Evolutionary conservation across 2,329 filamentous ascomycete genomes (phyloP).

Genomic region (Cercospora sp.): DNA sequence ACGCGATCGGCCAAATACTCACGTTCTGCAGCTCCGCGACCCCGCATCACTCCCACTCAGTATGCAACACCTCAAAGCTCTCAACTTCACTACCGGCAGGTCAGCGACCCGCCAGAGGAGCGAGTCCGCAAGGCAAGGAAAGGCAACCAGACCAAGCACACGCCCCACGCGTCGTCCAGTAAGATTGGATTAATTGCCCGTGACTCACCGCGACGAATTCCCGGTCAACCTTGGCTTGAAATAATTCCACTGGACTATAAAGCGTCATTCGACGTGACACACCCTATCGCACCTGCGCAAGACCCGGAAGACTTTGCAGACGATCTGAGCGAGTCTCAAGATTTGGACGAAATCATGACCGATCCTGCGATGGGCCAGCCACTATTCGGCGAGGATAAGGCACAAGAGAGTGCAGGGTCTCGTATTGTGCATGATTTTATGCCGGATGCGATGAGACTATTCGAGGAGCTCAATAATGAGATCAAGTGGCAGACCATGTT

Average conservation of each 20-base stretch:
- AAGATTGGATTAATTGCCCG: conserved; percentile 19
- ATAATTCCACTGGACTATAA: conserved; percentile 15
- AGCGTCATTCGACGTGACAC: background rate
- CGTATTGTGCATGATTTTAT: conserved; percentile 71
- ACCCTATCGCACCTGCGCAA: background rate
- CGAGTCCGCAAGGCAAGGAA: conserved; percentile 9
- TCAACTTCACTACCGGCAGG: conserved; percentile 35
- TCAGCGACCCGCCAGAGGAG: conserved; percentile 1
- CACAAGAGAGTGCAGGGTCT: conserved; percentile 66
- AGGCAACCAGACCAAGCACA: conserved; percentile 22
- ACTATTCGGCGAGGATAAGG: conserved; percentile 33
- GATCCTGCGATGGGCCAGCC: conserved; percentile 10
- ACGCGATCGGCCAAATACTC: conserved; percentile 22
- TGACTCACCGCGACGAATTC: conserved; percentile 21
- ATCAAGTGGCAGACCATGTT: conserved; percentile 89
- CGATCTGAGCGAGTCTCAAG: conserved; percentile 5
- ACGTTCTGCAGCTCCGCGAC: conserved; percentile 25
- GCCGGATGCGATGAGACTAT: conserved; percentile 60
- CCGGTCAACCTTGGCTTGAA: conserved; percentile 25
- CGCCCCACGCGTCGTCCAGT: conserved; percentile 19
- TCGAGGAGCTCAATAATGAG: conserved; percentile 69
- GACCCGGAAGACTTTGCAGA: background rate
- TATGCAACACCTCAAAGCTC: conserved; percentile 41
- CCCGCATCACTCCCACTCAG: conserved; percentile 28
- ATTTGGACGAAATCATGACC: background rate